Evolutionary conservation across 2,329 filamentous ascomycete species (phyloP).

Genomic region (Mycocentrospora acerina): DNA sequence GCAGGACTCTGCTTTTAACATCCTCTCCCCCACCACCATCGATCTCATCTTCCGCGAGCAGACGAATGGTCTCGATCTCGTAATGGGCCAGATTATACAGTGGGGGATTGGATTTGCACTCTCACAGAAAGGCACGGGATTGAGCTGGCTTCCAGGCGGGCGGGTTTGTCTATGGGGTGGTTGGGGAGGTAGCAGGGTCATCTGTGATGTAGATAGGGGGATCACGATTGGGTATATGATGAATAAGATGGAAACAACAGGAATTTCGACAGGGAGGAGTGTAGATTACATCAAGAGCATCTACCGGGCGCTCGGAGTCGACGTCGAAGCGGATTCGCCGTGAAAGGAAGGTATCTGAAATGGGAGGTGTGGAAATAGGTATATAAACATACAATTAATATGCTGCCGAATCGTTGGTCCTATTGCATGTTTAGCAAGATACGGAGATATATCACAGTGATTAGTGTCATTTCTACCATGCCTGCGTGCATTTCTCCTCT

Average conservation of each 20-base stretch:
- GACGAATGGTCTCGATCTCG: conserved; percentile 8
- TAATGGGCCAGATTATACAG: conserved; percentile 1
- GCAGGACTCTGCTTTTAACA: no score
- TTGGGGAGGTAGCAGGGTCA: conserved; percentile 16
- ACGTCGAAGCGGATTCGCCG: no score
- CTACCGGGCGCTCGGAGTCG: conserved; percentile 7
- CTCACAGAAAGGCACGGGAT: neutral
- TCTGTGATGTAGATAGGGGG: conserved; percentile 15
- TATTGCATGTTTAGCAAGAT: no score
- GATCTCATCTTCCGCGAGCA: conserved; percentile 16
- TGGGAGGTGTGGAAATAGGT: no score
- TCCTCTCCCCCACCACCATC: conserved; percentile 11
- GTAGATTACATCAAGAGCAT: conserved; percentile 9
- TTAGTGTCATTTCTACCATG: no score
- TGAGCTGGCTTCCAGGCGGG: conserved; percentile 11
- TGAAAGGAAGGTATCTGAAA: no score
- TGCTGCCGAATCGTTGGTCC: no score
- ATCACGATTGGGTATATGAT: conserved; percentile 20
- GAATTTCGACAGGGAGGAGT: conserved; percentile 7
- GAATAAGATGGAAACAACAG: conserved; percentile 19
- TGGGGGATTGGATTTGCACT: conserved; percentile 16
- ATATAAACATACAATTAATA: no score
- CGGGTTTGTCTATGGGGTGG: conserved; percentile 18
- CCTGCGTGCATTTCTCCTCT: no score
- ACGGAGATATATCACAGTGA: no score